A percentile compares a stretch with the other conserved stretches of the same genome.
phyloP scores from a whole-genome alignment of 257 asterid species.

The Solanum verrucosum region DNA sequence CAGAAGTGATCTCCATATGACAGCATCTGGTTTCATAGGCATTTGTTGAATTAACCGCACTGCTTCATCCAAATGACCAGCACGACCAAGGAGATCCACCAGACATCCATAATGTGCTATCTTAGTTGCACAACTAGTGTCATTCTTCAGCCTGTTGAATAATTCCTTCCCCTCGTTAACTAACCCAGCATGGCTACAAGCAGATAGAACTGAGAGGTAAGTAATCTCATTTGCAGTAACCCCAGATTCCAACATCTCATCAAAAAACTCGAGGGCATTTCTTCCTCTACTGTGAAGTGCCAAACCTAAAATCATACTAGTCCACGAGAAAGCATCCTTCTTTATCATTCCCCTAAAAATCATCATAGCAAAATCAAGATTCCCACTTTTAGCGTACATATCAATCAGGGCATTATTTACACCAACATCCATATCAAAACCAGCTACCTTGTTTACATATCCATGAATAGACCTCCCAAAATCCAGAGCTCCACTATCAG shows the following conservation, averaged over 20 bases:
- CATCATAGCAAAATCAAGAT: conserved; percentile 42
- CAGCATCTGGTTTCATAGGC: conserved; percentile 73
- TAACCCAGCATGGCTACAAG: conserved; percentile 71
- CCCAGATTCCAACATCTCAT: conserved; percentile 53
- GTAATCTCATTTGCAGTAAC: conserved; percentile 54
- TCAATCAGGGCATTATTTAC: conserved; percentile 65
- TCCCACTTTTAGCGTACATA: conserved; percentile 74
- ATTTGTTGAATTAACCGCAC: conserved; percentile 29
- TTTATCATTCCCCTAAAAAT: conserved; percentile 33
- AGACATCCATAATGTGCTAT: conserved; percentile 70
- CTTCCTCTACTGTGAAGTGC: conserved; percentile 63
- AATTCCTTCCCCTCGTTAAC: conserved; percentile 56
- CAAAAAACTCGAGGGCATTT: conserved; percentile 41
- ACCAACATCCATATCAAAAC: conserved; percentile 31
- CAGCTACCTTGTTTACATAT: conserved; percentile 37
- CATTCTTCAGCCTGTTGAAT: conserved; percentile 22
- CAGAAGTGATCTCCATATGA: conserved; percentile 64
- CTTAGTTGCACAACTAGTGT: conserved; percentile 25
- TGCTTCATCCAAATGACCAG: conserved; percentile 53
- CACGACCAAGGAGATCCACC: conserved; percentile 71
- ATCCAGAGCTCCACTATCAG: conserved; percentile 75
- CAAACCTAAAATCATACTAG: conserved; percentile 59
- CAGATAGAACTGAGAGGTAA: conserved; percentile 56
- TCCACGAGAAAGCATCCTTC: conserved; percentile 69
- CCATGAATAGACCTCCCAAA: conserved; percentile 59